Conservation (phyloP, 192 early-diverging fungal species). For the Podila epicladia region DNA sequence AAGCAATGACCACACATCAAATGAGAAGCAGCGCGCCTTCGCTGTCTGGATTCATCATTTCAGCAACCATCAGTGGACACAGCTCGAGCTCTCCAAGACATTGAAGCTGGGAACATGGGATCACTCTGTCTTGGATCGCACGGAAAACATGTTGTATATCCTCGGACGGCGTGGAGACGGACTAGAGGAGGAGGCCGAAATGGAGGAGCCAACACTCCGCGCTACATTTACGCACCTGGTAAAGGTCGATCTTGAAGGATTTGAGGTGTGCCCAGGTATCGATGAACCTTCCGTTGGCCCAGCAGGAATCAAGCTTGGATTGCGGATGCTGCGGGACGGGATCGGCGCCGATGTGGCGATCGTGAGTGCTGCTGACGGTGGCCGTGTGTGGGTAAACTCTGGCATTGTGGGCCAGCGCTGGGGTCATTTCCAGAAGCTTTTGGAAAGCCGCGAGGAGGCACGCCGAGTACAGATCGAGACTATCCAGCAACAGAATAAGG, state of each 20-base stretch:
- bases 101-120: conserved; percentile 22
- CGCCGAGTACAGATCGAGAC: neutral
- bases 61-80: conserved; percentile 43
- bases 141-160: conserved; percentile 28
- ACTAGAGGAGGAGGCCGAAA: neutral
- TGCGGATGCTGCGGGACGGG: conserved; percentile 40
- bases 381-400: conserved; percentile 43
- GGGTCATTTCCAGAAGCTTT: conserved; percentile 36
- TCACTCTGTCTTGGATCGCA: conserved; percentile 26
- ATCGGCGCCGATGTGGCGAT: conserved; percentile 36
- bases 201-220: neutral
- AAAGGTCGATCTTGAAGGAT: conserved; percentile 37
- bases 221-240: conserved; percentile 27
- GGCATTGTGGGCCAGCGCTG: conserved; percentile 46
- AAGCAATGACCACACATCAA: neutral
- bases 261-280: conserved; percentile 34
- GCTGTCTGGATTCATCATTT: conserved; percentile 46
- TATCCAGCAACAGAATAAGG: neutral
- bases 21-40: conserved; percentile 3
- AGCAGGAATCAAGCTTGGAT: conserved; percentile 24
- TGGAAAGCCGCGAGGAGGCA: conserved; percentile 16
- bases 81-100: conserved; percentile 42
- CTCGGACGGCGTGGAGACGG: conserved; percentile 18
- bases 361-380: conserved; percentile 42
- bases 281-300: conserved; percentile 36